Conservation (phyloP, 495 filamentous ascomycete species). For the Penicillium lividum region DNA sequence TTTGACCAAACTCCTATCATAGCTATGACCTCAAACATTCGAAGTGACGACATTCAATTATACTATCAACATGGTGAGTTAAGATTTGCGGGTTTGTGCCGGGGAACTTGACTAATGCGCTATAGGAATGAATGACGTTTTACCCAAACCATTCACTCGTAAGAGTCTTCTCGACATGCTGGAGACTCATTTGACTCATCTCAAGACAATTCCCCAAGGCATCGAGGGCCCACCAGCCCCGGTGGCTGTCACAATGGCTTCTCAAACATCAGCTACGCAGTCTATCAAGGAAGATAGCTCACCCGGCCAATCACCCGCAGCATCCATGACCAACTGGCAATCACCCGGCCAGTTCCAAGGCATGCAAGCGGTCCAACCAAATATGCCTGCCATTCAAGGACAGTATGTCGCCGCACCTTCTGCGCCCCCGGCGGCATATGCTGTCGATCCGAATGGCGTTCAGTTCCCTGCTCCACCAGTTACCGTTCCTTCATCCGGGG, state of each 20-base stretch:
- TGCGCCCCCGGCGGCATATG: slow-evolving; percentile 44
- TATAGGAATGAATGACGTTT: slow-evolving; percentile 96
- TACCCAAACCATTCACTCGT: slow-evolving; percentile 96
- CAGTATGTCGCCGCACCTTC: slow-evolving; percentile 48
- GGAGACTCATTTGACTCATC: slow-evolving; percentile 80
- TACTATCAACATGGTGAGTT: slow-evolving; percentile 93
- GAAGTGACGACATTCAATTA: slow-evolving; percentile 93
- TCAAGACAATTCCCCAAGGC: slow-evolving; percentile 62
- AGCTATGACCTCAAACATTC: slow-evolving; percentile 98
- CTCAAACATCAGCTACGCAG: slow-evolving; percentile 55
- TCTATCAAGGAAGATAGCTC: slow-evolving; percentile 82
- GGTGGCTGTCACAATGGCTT: slow-evolving; percentile 50
- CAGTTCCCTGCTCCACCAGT: slow-evolving; percentile 51
- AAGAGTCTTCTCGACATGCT: slow-evolving; percentile 90
- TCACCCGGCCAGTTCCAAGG: slow-evolving; percentile 69
- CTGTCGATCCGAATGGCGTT: slow-evolving; percentile 54
- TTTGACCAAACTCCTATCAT: slow-evolving; percentile 88
- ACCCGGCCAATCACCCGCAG: slow-evolving; percentile 72
- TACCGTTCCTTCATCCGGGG: slow-evolving; percentile 47
- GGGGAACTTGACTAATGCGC: background rate
- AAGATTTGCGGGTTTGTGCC: background rate
- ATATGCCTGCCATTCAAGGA: slow-evolving; percentile 52
- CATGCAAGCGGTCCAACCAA: slow-evolving; percentile 57
- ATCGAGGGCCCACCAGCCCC: slow-evolving; percentile 54
- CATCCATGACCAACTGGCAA: slow-evolving; percentile 69